Evolutionary conservation across 2,329 filamentous ascomycete genomes (phyloP), one percentile per base, ranked within the genome.

Genomic region (Penicillium rolfsii): DNA sequence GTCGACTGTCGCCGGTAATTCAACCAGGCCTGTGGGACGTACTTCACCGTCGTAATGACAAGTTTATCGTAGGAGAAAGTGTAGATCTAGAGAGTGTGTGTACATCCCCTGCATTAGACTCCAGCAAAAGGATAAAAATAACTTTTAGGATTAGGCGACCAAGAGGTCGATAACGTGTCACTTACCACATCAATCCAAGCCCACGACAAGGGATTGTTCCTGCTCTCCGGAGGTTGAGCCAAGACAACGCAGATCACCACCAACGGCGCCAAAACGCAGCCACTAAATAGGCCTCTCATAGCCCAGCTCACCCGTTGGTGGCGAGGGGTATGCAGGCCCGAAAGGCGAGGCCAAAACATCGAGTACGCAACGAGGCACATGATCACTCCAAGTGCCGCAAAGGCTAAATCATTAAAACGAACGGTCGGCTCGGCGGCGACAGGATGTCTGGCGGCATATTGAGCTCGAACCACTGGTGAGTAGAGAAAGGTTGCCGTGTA

Each of bases 1-100:
- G 95, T 98, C 59, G 91, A 96, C 73, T 89, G 85, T 71, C 94
- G 92, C 70, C 88, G 87, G 74, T 89, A 93, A 80, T 98, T 98
- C 68, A 89, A 83, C 71, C 90, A 83, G 40, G 91, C 87, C 81
- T 97, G 93, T 5, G 95, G 95, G 50, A 91, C 88, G 78, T 97
- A 98, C 80, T 99, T 99, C 78, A 96, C 85, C 28, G 97, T 80
- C 0, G 94, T 97, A 66, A 96, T 86, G 57, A 93, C 77, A 36
- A 99, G 83, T 79, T 99, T 99, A 73, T 96, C 89, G 74, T 96
- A 96, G 45, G 91, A 91, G 35, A 96, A 80, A 12, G 89, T 85
- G 71, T 88, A 87, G 35, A 87, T 79, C 85, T 85, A 19, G 41
- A 58, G 48, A 24, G 19, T 19, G 16, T 19, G n/a, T 7, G 30